Conservation (phyloP, 805 yeast genomes). For the Kockiozyma suomiensis region DNA sequence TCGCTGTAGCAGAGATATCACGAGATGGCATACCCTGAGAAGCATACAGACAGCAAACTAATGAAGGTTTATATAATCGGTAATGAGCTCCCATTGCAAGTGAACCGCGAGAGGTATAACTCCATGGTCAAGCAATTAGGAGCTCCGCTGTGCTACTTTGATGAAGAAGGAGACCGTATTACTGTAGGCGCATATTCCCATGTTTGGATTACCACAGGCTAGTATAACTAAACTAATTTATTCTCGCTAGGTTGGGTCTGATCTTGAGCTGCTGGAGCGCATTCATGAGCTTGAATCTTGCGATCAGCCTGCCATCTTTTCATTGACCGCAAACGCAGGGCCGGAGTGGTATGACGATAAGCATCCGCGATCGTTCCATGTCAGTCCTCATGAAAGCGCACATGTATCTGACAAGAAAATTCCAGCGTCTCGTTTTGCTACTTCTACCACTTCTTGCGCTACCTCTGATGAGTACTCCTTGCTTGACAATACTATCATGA, state of each 20-base stretch:
- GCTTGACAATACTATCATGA: background rate
- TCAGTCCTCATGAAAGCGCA: background rate
- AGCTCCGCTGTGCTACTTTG: conserved; percentile 24
- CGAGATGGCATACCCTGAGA: background rate
- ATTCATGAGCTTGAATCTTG: conserved; percentile 9
- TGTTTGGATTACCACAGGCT: background rate
- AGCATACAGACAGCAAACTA: background rate
- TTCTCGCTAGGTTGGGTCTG: conserved; percentile 22
- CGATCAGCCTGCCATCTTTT: conserved; percentile 10
- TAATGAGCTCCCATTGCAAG: conserved; percentile 3
- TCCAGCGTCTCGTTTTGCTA: background rate
- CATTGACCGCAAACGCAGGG: conserved; percentile 18
- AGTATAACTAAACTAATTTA: background rate
- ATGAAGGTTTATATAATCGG: background rate
- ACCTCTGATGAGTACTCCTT: background rate
- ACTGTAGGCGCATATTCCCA: conserved; percentile 15
- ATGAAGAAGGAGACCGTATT: conserved; percentile 29
- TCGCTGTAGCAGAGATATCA: no score
- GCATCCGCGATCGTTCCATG: background rate
- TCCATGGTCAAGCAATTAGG: conserved; percentile 8
- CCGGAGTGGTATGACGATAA: conserved; percentile 16
- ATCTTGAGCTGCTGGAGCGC: conserved; percentile 17
- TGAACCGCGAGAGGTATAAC: conserved; percentile 9
- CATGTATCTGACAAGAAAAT: background rate
- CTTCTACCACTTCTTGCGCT: background rate